Base-by-base conservation (phyloP, 768 basidiomycete species). In the Exsudoporus frostii region DNA sequence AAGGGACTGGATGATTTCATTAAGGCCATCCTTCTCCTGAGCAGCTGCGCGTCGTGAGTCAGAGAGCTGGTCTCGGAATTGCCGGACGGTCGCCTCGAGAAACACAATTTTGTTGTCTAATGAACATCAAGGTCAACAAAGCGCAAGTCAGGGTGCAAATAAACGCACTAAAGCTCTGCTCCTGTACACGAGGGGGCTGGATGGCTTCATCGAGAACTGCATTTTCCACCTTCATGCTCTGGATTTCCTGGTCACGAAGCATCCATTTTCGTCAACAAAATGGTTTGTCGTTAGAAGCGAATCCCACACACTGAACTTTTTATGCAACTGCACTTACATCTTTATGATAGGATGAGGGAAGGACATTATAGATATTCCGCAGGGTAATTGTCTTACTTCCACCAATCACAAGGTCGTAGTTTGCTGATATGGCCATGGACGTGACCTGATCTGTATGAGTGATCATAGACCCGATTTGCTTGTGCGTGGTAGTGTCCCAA, bases 401-500 rank as follows among this genome's bases (percentile, higher is more conserved):
- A 13, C 27, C 4, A 1, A 8, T 11, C 17, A 27, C 34, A 6
- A 55, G 6, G 22, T 24, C 22, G 22, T 46, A n/a, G 17, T 41
- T 41, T 20, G 32, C 0, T 10, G 54, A 53, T 11, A 53, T 22
- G 7, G 45, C 39, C 8, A 52, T 30, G 5, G 14, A 25, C 10
- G 1, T 9, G 25, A 51, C 3, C 14, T 2, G 0, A 8, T 7
- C 1, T 22, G 17, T n/a, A 27, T 43, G n/a, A 7, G 7, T 0
- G 27, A 43, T 19, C n/a, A n/a, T 10, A 25, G 41, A 4, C 25
- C 42, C 42, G 3, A 43, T 43, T 43, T 19, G 42, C n/a, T 34
- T 0, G 33, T 29, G 57, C 11, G 53, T 59, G 2, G 19, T 47
- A 1, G 25, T 30, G 25, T 59, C 52, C 58, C 58, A 59, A 38